phyloP scores from a whole-genome alignment of 2,329 filamentous ascomycete genomes.

The Aspergillus pseudotamarii region DNA sequence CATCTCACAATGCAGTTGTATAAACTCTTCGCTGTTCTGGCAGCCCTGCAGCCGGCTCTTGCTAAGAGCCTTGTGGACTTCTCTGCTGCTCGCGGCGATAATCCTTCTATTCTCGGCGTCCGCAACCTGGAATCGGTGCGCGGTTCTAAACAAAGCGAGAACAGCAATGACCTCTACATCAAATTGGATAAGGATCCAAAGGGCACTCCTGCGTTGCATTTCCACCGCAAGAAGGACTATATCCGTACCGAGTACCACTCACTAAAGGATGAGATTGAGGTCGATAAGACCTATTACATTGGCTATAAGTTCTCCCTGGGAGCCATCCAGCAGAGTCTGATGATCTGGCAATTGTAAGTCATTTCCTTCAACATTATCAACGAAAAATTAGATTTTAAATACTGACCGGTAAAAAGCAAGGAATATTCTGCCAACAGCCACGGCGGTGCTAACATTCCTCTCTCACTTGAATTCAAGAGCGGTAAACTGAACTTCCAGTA shows the following conservation, averaged over 20 bases:
- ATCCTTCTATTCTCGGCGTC: conserved; percentile 13
- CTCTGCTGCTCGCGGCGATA: conserved; percentile 11
- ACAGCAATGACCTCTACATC: conserved; percentile 18
- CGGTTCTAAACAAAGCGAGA: background rate
- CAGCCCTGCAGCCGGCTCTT: background rate
- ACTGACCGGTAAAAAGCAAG: conserved; percentile 3
- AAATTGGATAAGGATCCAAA: conserved; percentile 19
- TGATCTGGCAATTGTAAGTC: conserved; percentile 17
- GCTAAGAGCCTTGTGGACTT: conserved; percentile 12
- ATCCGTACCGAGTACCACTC: conserved; percentile 22
- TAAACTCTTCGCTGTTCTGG: background rate
- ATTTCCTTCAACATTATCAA: background rate
- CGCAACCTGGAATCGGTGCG: conserved; percentile 17
- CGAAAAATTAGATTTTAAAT: background rate
- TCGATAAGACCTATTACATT: conserved; percentile 16
- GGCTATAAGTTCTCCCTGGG: conserved; percentile 15
- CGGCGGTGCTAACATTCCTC: conserved; percentile 7
- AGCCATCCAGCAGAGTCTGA: conserved; percentile 15
- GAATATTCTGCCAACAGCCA: conserved; percentile 11
- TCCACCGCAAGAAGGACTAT: conserved; percentile 17
- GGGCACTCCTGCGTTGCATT: conserved; percentile 17
- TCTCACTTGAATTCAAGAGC: background rate
- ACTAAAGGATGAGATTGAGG: conserved; percentile 8
- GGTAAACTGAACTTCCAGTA: conserved; percentile 2
- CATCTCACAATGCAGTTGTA: background rate